These are phyloP conservation scores for Yamadazyma phyllophila DNA, from an alignment of 805 yeast species.

Conservation along the genomic window DNA sequence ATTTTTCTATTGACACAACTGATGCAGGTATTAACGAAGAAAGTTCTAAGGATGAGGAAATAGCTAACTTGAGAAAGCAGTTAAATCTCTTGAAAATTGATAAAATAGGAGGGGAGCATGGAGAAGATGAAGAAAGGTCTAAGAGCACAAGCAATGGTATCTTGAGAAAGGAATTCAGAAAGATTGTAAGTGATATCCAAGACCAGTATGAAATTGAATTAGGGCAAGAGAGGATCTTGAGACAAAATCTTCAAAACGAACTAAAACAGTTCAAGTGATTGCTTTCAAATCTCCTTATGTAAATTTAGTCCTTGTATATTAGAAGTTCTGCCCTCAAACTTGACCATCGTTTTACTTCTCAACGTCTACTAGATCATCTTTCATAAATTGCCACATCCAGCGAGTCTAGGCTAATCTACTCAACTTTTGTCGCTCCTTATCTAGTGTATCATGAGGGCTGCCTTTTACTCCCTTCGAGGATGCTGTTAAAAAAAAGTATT, in stretches of 20 bases:
- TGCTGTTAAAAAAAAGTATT: too few species aligned
- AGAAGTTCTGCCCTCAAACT: neutral
- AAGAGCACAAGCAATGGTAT: constrained; percentile 45
- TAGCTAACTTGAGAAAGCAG: constrained; percentile 43
- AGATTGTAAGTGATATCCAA: constrained; percentile 59
- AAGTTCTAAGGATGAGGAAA: constrained; percentile 35
- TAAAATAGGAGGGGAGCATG: constrained; percentile 32
- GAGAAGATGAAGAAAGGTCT: constrained; percentile 19
- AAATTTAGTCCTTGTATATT: constrained; percentile 5
- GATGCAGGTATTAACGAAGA: constrained; percentile 16
- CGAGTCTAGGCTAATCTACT: too few species aligned
- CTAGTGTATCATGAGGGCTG: too few species aligned
- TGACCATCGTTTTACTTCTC: too few species aligned
- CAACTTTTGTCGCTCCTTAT: too few species aligned
- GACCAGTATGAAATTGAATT: constrained; percentile 59
- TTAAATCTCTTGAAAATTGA: constrained; percentile 45
- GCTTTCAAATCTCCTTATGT: neutral
- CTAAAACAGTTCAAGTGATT: constrained; percentile 10
- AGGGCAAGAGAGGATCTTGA: constrained; percentile 51
- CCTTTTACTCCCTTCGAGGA: too few species aligned
- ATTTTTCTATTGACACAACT: constrained; percentile 15
- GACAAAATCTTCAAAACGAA: constrained; percentile 39
- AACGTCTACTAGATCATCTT: too few species aligned
- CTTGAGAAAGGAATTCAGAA: constrained; percentile 66
- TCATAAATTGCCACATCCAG: too few species aligned